Evolutionary conservation across 768 basidiomycete species (phyloP).

Genomic region (Fistulinella prunicolor): DNA sequence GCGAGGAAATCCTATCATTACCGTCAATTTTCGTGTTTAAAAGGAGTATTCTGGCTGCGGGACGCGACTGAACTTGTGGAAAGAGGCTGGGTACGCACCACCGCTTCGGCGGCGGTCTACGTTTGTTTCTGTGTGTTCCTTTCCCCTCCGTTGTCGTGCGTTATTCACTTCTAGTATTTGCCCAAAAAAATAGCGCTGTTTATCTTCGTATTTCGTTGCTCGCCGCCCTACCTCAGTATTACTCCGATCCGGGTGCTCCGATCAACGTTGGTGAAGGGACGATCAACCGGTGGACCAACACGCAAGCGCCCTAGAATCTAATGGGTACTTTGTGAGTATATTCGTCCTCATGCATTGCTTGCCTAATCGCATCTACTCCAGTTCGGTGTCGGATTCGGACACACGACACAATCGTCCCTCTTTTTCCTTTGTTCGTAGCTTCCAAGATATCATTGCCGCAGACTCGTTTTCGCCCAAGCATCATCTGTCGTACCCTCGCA

Average conservation of each 20-base stretch:
- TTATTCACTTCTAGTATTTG: constrained; percentile 53
- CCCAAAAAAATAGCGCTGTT: constrained; percentile 70
- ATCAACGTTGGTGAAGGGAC: constrained; percentile 55
- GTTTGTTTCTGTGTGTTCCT: constrained; percentile 69
- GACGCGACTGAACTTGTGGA: constrained; percentile 84
- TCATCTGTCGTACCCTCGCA: constrained; percentile 35
- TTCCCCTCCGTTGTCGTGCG: background rate
- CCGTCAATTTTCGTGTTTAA: constrained; percentile 58
- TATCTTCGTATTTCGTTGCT: constrained; percentile 65
- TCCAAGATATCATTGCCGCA: constrained; percentile 47
- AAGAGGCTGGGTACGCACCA: constrained; percentile 67
- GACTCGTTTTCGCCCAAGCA: constrained; percentile 47
- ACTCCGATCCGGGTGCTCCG: constrained; percentile 42
- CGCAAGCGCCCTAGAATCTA: constrained; percentile 88
- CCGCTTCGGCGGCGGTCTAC: constrained; percentile 73
- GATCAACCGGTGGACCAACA: constrained; percentile 80
- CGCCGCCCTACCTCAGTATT: constrained; percentile 61
- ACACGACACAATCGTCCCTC: constrained; percentile 51
- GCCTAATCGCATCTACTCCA: constrained; percentile 23
- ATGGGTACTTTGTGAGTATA: constrained; percentile 76
- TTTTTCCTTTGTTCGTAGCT: constrained; percentile 42
- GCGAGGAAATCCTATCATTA: background rate
- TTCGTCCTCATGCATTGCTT: too few species aligned
- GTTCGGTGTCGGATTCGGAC: constrained; percentile 68
- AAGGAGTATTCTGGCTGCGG: constrained; percentile 84